Base-by-base conservation (phyloP, 768 basidiomycete species). In the Tylopilus rubrobrunneus region DNA sequence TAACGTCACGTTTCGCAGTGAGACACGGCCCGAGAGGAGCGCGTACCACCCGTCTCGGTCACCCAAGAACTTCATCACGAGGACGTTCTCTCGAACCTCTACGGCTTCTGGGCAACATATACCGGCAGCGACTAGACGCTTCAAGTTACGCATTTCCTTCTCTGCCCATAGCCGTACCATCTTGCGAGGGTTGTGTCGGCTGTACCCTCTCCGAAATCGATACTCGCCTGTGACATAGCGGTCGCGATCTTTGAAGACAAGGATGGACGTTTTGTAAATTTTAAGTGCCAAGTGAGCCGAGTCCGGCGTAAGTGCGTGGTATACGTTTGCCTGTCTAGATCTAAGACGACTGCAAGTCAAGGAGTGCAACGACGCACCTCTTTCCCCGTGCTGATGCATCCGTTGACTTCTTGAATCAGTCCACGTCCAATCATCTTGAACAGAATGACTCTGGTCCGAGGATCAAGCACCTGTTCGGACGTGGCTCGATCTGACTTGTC, bases 101-200 rank as follows among this genome's bases (percentile, higher is more conserved):
- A 95, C 62, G 2, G 94, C 91, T 44, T 90, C 87, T 1, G 97
- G 97, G 56, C 89, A 91, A 44, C 79, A 78, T 48, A 99, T 82
- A 0, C 90, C 94, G 19, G 91, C 91, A n/a, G 84, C 73, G 9
- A 81, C 77, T 44, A 99, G 73, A 31, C 97, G 81, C 66, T 88
- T 87, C 56, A 99, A 74, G 67, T 99, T 99, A 23, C 97, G 84
- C 87, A 98, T 89, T 71, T 99, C 97, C 73, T 99, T 99, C 72
- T 99, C 97, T 2, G 97, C 97, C 97, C 97, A 99, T 4, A 98
- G 71, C 15, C 93, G 81, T 19, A 99, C 95, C 96, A 99, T 98
- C 74, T 99, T 99, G 27, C 97, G 83, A 15, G 97, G 96, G 67
- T 98, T 99, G 56, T 81, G 85, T 53, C 87, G 86, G 63, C 83